Evolutionary conservation across 257 asterid species (phyloP).

Genomic region (Solanum habrochaites): DNA sequence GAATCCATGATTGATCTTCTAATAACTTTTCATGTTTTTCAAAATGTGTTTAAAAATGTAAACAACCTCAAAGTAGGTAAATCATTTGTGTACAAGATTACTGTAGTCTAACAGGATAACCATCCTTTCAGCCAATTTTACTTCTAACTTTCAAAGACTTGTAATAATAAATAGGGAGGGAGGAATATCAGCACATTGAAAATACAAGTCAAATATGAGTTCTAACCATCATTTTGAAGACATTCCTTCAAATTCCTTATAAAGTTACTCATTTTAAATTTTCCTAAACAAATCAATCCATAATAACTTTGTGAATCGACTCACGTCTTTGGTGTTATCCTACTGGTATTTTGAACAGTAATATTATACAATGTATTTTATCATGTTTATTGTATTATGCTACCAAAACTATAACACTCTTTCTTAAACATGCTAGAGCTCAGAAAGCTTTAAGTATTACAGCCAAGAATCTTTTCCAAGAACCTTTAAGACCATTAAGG

Average conservation of each 20-base stretch:
- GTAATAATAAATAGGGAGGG: neutral
- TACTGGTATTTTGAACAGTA: neutral
- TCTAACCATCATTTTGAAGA: neutral
- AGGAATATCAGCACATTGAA: too few species aligned
- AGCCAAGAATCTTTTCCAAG: neutral
- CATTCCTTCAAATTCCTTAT: neutral
- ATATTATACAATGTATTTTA: neutral
- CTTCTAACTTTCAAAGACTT: neutral
- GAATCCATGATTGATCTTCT: neutral
- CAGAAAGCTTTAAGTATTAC: neutral
- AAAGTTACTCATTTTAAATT: neutral
- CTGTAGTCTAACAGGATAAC: neutral
- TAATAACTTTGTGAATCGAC: neutral
- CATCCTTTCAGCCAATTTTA: neutral
- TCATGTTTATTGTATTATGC: neutral
- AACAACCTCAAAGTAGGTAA: neutral
- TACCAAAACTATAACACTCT: neutral
- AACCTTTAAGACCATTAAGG: neutral
- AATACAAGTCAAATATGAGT: neutral
- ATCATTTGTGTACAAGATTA: neutral
- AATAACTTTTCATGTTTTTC: too few species aligned
- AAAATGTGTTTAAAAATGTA: neutral
- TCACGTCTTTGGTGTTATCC: neutral
- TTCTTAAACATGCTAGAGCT: neutral
- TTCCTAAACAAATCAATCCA: neutral